Conservation (phyloP, 768 basidiomycete genomes). For the Multifurca ochricompacta region DNA sequence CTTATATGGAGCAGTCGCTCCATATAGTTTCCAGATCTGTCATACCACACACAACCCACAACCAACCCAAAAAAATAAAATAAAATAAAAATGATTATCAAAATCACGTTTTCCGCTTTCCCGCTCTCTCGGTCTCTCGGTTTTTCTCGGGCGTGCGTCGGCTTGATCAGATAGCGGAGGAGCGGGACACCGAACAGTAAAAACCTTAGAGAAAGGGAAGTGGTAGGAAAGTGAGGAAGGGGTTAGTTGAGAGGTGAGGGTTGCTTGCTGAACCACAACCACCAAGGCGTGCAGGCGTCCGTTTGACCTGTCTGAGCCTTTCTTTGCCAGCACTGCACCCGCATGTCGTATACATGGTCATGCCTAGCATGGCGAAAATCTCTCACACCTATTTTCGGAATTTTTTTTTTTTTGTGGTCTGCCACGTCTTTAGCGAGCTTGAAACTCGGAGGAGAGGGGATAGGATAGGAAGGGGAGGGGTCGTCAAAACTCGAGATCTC, state of each 20-base stretch:
- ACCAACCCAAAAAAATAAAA: background rate
- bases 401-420: background rate
- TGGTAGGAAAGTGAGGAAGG: no score
- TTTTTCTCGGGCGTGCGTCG: no score
- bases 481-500: no score
- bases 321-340: slow-evolving; percentile 8
- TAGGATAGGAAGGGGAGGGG: no score
- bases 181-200: no score
- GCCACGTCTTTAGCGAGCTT: background rate
- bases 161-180: background rate
- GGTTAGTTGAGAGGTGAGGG: no score
- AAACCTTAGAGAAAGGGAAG: no score
- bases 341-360: no score
- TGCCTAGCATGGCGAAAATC: background rate
- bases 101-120: background rate
- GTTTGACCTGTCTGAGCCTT: background rate
- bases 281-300: no score
- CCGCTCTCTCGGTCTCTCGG: background rate
- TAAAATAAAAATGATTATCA: background rate
- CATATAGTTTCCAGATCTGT: slow-evolving; percentile 14
- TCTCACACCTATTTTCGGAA: slow-evolving; percentile 6
- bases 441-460: no score
- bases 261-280: no score
- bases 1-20: slow-evolving; percentile 13
- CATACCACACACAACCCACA: no score